phyloP scores from a whole-genome alignment of 129 eudicot species.

The Kitagawia praeruptora region DNA sequence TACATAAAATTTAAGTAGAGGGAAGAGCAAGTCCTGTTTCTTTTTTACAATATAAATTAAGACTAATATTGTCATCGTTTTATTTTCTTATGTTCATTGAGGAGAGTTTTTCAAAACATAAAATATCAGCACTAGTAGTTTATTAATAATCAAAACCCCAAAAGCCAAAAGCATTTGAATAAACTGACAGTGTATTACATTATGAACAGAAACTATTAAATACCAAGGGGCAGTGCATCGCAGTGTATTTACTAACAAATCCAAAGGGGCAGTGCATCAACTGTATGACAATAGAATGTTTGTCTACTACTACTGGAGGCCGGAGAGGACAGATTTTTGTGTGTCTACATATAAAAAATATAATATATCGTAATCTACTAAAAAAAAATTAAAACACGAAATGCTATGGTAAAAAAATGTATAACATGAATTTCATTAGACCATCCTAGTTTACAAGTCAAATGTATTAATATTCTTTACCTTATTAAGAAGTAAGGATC shows the following conservation, averaged over 20 bases:
- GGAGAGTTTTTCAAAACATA: too few species aligned
- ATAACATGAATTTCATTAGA: neutral
- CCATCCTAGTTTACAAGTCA: conserved; percentile 4
- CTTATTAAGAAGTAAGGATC: conserved; percentile 70
- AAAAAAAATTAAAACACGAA: neutral
- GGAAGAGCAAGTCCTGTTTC: too few species aligned
- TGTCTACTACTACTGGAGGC: neutral
- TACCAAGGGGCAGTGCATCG: too few species aligned
- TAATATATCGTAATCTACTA: neutral
- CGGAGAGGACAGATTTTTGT: neutral
- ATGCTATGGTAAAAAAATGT: neutral
- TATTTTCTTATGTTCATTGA: too few species aligned
- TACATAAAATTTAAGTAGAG: too few species aligned
- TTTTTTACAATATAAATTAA: too few species aligned
- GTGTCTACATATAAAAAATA: neutral
- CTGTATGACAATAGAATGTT: neutral
- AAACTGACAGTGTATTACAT: neutral
- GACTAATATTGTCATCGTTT: too few species aligned
- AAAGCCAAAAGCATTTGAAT: neutral
- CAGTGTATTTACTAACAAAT: too few species aligned
- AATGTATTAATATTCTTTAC: conserved; percentile 13
- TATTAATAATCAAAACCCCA: neutral
- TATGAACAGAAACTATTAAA: too few species aligned
- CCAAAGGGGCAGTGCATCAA: too few species aligned
- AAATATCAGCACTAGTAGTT: neutral